Evolutionary conservation across 2,329 filamentous ascomycete species (phyloP), one percentile per base, ranked within the genome.

Genomic region (Ustulina deusta): DNA sequence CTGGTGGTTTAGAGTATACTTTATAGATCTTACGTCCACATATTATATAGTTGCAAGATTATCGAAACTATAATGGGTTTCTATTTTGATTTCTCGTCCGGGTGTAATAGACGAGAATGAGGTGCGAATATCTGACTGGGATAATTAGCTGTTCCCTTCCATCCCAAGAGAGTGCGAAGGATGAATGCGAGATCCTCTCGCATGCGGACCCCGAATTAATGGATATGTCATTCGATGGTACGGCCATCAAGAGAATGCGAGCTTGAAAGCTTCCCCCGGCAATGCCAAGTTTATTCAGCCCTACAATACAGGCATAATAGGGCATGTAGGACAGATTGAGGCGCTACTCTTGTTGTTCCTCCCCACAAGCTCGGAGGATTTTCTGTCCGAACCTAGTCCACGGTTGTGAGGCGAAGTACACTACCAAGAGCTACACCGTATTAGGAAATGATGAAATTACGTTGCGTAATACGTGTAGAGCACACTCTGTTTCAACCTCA

Each of bases 171-270:
- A 64, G 34, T 59, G 48, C 29, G 25, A 61, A 11, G n/a, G 46
- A 7, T 25, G 42, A 25, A 20, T 51, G 32, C 17, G 9, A 49
- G 25, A 44, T 22, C 7, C 20, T 49, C 32, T 44, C 52, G 52
- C 22, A 51, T 48, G 38, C 29, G 27, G 46, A 54, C 17, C 29
- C 29, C 48, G 34, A 38, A 44, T 11, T n/a, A n/a, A n/a, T n/a
- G n/a, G n/a, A n/a, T n/a, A n/a, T n/a, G n/a, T n/a, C n/a, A n/a
- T n/a, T n/a, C n/a, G n/a, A n/a, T n/a, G n/a, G 34, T 11, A 6
- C 25, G 4, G 22, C n/a, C 25, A 49, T 25, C 36, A 58, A 58
- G 59, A 51, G 59, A 66, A 54, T 66, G 64, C 64, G 59, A 66
- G 58, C 44, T 11, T 38, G 15, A 32, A 17, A 51, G 25, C 25